Conservation (phyloP, 108 stramenopile species). For the Craspedostauros australis region DNA sequence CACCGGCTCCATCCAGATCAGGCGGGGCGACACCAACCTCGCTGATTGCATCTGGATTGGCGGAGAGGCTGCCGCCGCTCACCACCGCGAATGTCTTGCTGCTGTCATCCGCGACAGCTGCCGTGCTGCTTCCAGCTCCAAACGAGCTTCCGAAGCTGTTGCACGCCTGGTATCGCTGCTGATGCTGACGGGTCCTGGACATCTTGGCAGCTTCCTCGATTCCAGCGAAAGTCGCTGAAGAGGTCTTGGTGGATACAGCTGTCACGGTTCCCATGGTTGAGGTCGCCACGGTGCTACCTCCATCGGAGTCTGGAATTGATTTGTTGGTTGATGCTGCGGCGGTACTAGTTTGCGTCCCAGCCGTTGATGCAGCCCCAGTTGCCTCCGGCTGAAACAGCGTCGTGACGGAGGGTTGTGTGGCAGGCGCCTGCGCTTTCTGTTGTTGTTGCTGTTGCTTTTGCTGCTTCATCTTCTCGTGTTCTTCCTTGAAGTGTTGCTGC, state of each 20-base stretch:
- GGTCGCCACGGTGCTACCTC: neutral
- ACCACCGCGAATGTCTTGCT: too few species aligned
- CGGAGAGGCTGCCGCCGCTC: too few species aligned
- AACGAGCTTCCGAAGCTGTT: too few species aligned
- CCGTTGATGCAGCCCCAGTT: neutral
- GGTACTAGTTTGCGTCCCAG: neutral
- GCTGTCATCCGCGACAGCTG: too few species aligned
- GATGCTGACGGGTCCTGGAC: slow-evolving; percentile 40
- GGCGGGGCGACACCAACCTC: too few species aligned
- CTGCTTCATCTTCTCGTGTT: neutral
- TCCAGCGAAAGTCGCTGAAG: slow-evolving; percentile 48
- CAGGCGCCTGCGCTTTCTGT: slow-evolving; percentile 5
- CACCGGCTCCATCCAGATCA: too few species aligned
- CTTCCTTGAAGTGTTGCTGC: slow-evolving; percentile 8
- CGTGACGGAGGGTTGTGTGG: too few species aligned
- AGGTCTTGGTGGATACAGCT: too few species aligned
- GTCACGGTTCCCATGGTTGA: neutral
- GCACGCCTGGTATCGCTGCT: too few species aligned
- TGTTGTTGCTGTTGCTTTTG: slow-evolving; percentile 3
- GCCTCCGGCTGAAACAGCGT: slow-evolving; percentile 6
- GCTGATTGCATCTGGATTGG: too few species aligned
- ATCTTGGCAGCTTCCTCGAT: slow-evolving; percentile 54
- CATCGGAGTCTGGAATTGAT: neutral
- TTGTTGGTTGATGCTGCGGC: neutral
- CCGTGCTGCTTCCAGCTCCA: too few species aligned